phyloP scores from a whole-genome alignment of 139 green algal genomes.

The Tetradesmus obliquus region DNA sequence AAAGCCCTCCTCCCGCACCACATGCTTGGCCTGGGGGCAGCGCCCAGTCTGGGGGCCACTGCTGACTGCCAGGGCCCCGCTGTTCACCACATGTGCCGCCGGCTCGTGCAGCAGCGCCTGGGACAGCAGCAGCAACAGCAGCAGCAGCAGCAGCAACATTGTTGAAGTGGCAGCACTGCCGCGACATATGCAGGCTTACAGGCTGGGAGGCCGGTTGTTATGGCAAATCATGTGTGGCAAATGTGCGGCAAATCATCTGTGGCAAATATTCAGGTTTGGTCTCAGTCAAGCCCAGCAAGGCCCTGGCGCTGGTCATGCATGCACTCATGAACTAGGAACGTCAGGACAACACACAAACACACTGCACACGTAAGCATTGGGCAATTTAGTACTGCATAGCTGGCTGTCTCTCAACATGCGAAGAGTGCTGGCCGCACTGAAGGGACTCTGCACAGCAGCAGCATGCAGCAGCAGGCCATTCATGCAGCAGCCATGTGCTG shows the following conservation, averaged over 20 bases:
- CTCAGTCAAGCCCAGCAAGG: too few relatives aligned
- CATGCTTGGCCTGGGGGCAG: constrained; percentile 91
- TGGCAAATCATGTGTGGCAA: background rate
- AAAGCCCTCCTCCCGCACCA: constrained; percentile 82
- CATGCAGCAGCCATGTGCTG: too few relatives aligned
- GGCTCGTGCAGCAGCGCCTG: constrained; percentile 18
- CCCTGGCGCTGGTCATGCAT: too few relatives aligned
- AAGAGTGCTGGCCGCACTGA: too few relatives aligned
- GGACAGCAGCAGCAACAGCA: background rate
- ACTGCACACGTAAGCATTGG: too few relatives aligned
- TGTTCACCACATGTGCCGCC: constrained; percentile 10
- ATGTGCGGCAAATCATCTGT: background rate
- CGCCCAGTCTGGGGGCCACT: constrained; percentile 91
- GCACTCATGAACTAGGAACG: too few relatives aligned
- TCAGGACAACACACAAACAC: too few relatives aligned
- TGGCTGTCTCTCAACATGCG: too few relatives aligned
- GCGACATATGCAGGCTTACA: background rate
- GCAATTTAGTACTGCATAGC: too few relatives aligned
- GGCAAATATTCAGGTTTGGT: too few relatives aligned
- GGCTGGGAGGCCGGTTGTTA: background rate
- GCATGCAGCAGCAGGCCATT: too few relatives aligned
- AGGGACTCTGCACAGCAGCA: too few relatives aligned
- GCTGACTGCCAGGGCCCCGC: constrained; percentile 1
- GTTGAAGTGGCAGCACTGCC: background rate
- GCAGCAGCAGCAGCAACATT: background rate